These are phyloP conservation scores for Emergomyces africanus DNA, from an alignment of 2,329 filamentous ascomycete species.

Conservation along the genomic window DNA sequence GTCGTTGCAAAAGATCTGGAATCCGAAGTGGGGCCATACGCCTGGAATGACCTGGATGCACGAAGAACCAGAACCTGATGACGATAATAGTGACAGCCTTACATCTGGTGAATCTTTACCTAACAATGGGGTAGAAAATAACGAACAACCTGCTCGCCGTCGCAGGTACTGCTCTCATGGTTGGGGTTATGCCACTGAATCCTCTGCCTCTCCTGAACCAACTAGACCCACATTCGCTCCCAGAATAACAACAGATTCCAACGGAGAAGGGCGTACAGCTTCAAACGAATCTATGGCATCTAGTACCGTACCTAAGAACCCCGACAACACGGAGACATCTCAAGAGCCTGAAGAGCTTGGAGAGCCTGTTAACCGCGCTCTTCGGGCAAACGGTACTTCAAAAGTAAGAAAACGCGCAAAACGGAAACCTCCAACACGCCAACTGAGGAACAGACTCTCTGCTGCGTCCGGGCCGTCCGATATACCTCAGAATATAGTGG, in stretches of 20 bases:
- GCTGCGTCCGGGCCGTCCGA: background rate
- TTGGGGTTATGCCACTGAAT: background rate
- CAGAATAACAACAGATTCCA: background rate
- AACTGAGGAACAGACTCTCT: background rate
- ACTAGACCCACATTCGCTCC: background rate
- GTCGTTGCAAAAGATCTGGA: slow-evolving; percentile 18
- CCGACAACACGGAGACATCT: background rate
- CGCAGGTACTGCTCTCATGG: background rate
- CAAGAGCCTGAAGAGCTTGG: no score
- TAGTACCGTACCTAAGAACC: background rate
- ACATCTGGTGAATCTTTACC: background rate
- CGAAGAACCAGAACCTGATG: background rate
- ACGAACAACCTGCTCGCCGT: background rate
- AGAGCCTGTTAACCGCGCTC: background rate
- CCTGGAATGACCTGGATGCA: slow-evolving; percentile 15
- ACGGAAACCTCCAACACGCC: background rate
- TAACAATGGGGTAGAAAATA: background rate
- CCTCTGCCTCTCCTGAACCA: background rate
- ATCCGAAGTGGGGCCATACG: slow-evolving; percentile 18
- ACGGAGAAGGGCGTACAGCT: background rate
- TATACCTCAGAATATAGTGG: background rate
- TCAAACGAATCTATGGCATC: background rate
- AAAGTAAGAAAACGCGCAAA: background rate
- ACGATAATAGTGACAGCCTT: background rate
- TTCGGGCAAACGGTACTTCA: background rate